These are phyloP conservation scores for Talaromyces funiculosus DNA, from an alignment of 2,329 filamentous ascomycete genomes.

Conservation along the genomic window DNA sequence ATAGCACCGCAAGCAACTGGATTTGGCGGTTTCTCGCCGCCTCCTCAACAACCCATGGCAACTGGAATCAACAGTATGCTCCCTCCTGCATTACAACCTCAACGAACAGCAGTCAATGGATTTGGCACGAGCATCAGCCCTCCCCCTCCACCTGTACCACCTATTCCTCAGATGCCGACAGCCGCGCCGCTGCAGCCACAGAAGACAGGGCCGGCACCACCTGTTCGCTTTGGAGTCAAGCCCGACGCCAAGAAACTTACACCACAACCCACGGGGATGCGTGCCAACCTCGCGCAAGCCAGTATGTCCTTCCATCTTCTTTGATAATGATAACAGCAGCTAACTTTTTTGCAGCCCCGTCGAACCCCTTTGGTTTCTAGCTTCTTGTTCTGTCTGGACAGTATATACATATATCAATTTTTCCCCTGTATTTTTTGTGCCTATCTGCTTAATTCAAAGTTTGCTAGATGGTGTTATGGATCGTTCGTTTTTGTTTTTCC, in stretches of 20 bases:
- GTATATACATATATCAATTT: constrained; percentile 7
- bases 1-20: constrained; percentile 52
- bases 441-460: neutral
- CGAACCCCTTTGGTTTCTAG: constrained; percentile 66
- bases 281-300: constrained; percentile 87
- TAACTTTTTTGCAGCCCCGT: constrained; percentile 49
- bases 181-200: constrained; percentile 64
- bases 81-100: constrained; percentile 41
- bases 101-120: constrained; percentile 46
- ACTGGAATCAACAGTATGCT: constrained; percentile 40
- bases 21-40: constrained; percentile 37
- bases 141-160: constrained; percentile 49
- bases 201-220: constrained; percentile 78
- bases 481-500: neutral
- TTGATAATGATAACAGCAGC: constrained; percentile 12
- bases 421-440: constrained; percentile 4
- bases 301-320: constrained; percentile 58
- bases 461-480: constrained; percentile 10
- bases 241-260: constrained; percentile 67
- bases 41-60: constrained; percentile 37
- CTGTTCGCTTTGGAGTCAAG: constrained; percentile 80
- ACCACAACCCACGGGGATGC: constrained; percentile 79
- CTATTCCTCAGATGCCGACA: constrained; percentile 54
- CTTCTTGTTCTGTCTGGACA: constrained; percentile 40
- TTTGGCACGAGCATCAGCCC: constrained; percentile 45